A percentile compares a stretch with the other conserved stretches of the same genome.
These are phyloP conservation scores for Coemansia sp. DNA, from an alignment of 192 early-diverging fungal species.

Conservation along the genomic window DNA sequence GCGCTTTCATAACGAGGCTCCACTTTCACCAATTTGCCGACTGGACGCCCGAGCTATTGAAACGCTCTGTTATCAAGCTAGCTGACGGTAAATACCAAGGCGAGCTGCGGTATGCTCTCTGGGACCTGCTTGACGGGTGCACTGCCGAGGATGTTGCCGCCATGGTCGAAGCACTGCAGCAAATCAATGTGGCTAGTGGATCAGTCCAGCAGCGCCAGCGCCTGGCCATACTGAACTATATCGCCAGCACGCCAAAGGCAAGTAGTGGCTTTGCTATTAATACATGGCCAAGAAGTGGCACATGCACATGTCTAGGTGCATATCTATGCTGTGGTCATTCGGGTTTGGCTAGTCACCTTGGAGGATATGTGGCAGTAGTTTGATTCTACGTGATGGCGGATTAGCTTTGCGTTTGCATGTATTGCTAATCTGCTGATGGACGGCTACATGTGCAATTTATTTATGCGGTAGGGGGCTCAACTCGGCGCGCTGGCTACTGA, in stretches of 20 bases:
- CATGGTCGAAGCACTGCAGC: conserved; percentile 12
- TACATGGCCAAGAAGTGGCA: background rate
- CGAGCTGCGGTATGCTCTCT: conserved; percentile 29
- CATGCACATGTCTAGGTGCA: background rate
- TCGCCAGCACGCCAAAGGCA: conserved; percentile 32
- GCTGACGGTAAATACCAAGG: conserved; percentile 17
- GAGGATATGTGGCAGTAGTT: background rate
- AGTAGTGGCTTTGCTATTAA: background rate
- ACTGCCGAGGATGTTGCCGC: background rate
- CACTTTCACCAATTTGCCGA: conserved; percentile 36
- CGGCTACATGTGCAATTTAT: background rate
- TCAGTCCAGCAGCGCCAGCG: conserved; percentile 15
- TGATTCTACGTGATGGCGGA: background rate
- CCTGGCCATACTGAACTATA: conserved; percentile 26
- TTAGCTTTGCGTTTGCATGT: background rate
- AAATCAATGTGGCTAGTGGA: conserved; percentile 5
- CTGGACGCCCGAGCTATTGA: conserved; percentile 21
- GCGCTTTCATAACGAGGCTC: conserved; percentile 27
- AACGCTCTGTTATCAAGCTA: conserved; percentile 8
- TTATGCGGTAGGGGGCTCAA: conserved; percentile 30
- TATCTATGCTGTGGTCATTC: background rate
- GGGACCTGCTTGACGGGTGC: conserved; percentile 25
- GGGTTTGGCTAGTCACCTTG: background rate
- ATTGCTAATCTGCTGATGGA: background rate
- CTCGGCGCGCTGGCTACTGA: conserved; percentile 12